Evolutionary conservation across 1,139 yeast genomes (phyloP).

Genomic region (Candida sp.): DNA sequence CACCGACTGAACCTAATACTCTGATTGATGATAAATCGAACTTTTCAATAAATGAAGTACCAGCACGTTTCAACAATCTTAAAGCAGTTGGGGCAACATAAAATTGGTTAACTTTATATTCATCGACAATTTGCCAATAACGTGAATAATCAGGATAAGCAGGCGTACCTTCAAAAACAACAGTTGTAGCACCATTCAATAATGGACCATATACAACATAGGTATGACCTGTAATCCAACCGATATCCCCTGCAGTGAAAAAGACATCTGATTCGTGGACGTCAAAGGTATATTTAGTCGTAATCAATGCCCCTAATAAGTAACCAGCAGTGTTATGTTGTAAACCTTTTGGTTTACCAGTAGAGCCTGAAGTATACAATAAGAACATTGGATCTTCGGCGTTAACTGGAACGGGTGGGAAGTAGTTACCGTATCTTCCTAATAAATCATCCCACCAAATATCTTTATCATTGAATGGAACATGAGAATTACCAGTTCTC

Average conservation of each 20-base stretch:
- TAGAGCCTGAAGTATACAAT: slow-evolving; percentile 66
- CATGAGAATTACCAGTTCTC: slow-evolving; percentile 67
- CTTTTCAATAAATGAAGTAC: slow-evolving; percentile 61
- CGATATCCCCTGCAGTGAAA: slow-evolving; percentile 86
- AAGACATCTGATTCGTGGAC: slow-evolving; percentile 68
- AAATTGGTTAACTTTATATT: slow-evolving; percentile 75
- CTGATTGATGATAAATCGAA: slow-evolving; percentile 66
- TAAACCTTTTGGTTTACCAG: slow-evolving; percentile 69
- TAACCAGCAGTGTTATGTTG: slow-evolving; percentile 81
- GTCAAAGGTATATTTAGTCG: slow-evolving; percentile 75
- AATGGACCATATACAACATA: slow-evolving; percentile 83
- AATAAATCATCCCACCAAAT: slow-evolving; percentile 82
- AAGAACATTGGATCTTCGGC: slow-evolving; percentile 63
- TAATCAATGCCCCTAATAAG: slow-evolving; percentile 63
- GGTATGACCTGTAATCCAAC: slow-evolving; percentile 89
- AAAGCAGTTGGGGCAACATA: slow-evolving; percentile 91
- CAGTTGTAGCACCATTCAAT: slow-evolving; percentile 74
- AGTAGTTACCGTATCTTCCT: slow-evolving; percentile 61
- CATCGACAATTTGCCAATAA: slow-evolving; percentile 81
- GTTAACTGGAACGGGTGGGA: slow-evolving; percentile 57
- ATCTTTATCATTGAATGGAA: slow-evolving; percentile 66
- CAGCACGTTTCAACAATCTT: slow-evolving; percentile 80
- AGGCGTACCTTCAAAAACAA: slow-evolving; percentile 85
- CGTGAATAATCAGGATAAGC: slow-evolving; percentile 78
- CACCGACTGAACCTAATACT: slow-evolving; percentile 85